Evolutionary conservation across 306 rosid species (phyloP).

Genomic region (Comarum palustre): DNA sequence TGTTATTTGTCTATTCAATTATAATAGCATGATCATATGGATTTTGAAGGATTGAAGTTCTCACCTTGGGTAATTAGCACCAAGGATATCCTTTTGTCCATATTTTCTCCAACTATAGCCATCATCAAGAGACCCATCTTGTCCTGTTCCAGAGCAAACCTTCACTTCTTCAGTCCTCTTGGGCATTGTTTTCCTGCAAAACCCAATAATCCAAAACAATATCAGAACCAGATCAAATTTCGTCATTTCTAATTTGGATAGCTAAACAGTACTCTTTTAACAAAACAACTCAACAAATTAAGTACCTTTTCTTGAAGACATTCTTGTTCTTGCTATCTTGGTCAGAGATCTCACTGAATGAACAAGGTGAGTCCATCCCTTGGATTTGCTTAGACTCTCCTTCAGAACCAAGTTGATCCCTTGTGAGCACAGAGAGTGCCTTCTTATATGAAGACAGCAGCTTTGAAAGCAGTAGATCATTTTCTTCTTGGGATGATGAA

Average conservation of each 20-base stretch:
- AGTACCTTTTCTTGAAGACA: slow-evolving; percentile 64
- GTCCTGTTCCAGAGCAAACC: slow-evolving; percentile 39
- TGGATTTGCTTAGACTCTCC: slow-evolving; percentile 25
- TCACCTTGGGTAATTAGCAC: slow-evolving; percentile 77
- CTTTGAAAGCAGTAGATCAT: slow-evolving; percentile 42
- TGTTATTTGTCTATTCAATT: not conserved
- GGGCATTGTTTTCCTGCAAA: slow-evolving; percentile 51
- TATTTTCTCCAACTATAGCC: slow-evolving; percentile 92
- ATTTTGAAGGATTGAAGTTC: not conserved
- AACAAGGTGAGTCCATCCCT: slow-evolving; percentile 31
- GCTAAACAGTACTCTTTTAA: not conserved
- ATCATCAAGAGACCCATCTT: slow-evolving; percentile 52
- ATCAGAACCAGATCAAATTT: not conserved
- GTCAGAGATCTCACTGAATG: slow-evolving; percentile 41
- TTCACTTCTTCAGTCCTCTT: slow-evolving; percentile 57
- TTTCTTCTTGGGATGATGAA: slow-evolving; percentile 38
- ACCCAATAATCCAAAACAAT: slow-evolving; percentile 18
- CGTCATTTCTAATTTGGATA: not conserved
- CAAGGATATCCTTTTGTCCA: slow-evolving; percentile 87
- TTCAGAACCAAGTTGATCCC: slow-evolving; percentile 13
- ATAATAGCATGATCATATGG: not conserved
- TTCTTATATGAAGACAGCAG: slow-evolving; percentile 54
- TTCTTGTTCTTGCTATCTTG: slow-evolving; percentile 41
- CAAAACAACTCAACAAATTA: not conserved
- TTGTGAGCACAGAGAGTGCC: slow-evolving; percentile 41